These are phyloP conservation scores for Podosphaera fusca DNA, from an alignment of 2,329 filamentous ascomycete species.

Conservation along the genomic window DNA sequence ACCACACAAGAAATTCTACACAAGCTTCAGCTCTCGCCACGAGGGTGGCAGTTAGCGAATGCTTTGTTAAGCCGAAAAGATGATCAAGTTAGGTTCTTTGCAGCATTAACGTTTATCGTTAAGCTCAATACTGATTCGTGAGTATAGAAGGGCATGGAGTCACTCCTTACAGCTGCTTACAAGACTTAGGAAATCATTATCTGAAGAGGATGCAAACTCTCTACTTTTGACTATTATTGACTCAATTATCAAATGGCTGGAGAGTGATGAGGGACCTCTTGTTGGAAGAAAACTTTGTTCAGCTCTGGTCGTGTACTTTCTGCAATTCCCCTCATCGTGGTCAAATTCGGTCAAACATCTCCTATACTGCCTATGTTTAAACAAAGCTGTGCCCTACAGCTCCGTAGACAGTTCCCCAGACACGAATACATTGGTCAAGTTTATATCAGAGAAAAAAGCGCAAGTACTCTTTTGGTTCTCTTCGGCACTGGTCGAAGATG, in stretches of 20 bases:
- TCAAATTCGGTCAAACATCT: constrained; percentile 39
- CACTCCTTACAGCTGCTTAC: background rate
- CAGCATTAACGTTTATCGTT: constrained; percentile 74
- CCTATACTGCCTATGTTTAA: constrained; percentile 30
- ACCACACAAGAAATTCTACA: constrained; percentile 54
- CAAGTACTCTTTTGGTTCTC: constrained; percentile 42
- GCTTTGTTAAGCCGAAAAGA: constrained; percentile 45
- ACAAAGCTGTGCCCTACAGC: constrained; percentile 24
- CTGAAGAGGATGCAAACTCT: constrained; percentile 25
- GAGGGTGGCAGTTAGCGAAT: constrained; percentile 73
- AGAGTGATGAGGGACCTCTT: constrained; percentile 29
- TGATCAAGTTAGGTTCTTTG: constrained; percentile 71
- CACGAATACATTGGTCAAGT: constrained; percentile 22
- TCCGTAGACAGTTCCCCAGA: constrained; percentile 22
- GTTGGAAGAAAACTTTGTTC: constrained; percentile 55
- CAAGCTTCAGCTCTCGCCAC: constrained; percentile 49
- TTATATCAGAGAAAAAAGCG: constrained; percentile 26
- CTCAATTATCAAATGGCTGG: constrained; percentile 35
- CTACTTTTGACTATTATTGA: constrained; percentile 36
- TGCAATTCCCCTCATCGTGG: constrained; percentile 48
- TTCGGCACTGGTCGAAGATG: constrained; percentile 39
- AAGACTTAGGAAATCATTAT: constrained; percentile 23
- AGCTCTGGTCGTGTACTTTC: constrained; percentile 53
- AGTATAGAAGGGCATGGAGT: constrained; percentile 6
- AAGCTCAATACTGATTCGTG: constrained; percentile 86